Evolutionary conservation across 2,329 filamentous ascomycete genomes (phyloP).

Genomic region (Torrubiella hemipterigena): DNA sequence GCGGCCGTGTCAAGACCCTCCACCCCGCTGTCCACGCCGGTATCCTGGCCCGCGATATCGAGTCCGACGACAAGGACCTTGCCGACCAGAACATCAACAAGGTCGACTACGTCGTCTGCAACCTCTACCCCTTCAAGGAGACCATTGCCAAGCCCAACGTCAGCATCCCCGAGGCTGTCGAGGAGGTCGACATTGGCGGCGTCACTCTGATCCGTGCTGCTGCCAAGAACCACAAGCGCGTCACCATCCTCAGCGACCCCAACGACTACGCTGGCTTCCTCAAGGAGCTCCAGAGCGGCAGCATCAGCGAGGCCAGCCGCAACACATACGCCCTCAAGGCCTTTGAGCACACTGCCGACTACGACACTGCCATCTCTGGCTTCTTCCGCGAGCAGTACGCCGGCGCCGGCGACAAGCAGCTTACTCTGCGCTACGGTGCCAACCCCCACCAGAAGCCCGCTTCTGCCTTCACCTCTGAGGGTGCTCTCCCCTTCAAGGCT

Average conservation of each 20-base stretch:
- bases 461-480: conserved; percentile 63
- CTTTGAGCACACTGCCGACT: conserved; percentile 96
- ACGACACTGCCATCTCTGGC: conserved; percentile 85
- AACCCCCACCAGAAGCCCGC: conserved; percentile 99
- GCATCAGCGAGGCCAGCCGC: conserved; percentile 74
- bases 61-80: conserved; percentile 92
- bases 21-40: conserved; percentile 86
- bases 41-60: conserved; percentile 88
- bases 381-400: conserved; percentile 99
- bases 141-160: conserved; percentile 96
- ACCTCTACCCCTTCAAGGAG: conserved; percentile 98
- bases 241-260: conserved; percentile 92
- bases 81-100: conserved; percentile 91
- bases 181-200: conserved; percentile 97
- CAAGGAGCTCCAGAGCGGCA: conserved; percentile 75
- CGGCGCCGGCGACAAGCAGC: conserved; percentile 67
- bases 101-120: conserved; percentile 94
- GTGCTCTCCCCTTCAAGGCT: conserved; percentile 85
- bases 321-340: conserved; percentile 92
- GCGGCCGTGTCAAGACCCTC: conserved; percentile 76
- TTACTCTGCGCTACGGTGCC: conserved; percentile 83
- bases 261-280: conserved; percentile 90
- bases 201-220: conserved; percentile 93
- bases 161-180: conserved; percentile 89
- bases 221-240: conserved; percentile 93